Evolutionary conservation across 768 basidiomycete species (phyloP), one percentile per base, ranked within the genome.

Genomic region (Tubosaeta sp.): DNA sequence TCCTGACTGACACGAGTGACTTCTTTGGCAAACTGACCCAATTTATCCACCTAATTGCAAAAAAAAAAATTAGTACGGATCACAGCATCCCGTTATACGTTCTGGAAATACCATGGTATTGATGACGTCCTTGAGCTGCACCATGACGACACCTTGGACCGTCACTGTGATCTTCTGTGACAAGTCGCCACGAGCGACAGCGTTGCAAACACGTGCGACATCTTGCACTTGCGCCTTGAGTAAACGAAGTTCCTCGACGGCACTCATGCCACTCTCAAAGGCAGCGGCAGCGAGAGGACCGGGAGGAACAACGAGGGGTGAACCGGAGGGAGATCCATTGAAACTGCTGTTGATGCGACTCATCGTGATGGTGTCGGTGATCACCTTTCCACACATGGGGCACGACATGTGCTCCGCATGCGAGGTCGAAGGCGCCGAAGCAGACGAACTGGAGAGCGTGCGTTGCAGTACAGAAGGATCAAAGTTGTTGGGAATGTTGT

Each of bases 11-110:
- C 88, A 53, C 92, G 81, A 53, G 91, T 93, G 34, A 94, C 91
- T 67, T 94, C 91, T 65, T 86, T 85, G 33, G 95, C 93, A 69
- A 97, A 95, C 62, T 88, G 86, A 51, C 87, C 84, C 27, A 97
- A 76, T 60, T 81, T 78, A 65, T 85, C 83, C 56, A 84, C 83
- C 83, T 79, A 48, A 48, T 45, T 37, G 29, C 19, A 53, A 33
- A 47, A 41, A 33, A 47, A 41, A 22, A 22, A 48, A 37, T 62
- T 7, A 60, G 64, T 38, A 55, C 47, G 25, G 27, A 50, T 51
- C 37, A 42, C 37, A 16, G 13, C 42, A 50, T 48, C 16, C 34
- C 22, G 22, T 38, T 38, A 54, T 35, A 33, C 43, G 35, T 3
- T 57, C 43, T 17, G 42, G 26, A 48, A 37, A 43, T 62, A 80